phyloP scores from a whole-genome alignment of 495 filamentous ascomycete genomes.

The Aspergillus olivimuriae region DNA sequence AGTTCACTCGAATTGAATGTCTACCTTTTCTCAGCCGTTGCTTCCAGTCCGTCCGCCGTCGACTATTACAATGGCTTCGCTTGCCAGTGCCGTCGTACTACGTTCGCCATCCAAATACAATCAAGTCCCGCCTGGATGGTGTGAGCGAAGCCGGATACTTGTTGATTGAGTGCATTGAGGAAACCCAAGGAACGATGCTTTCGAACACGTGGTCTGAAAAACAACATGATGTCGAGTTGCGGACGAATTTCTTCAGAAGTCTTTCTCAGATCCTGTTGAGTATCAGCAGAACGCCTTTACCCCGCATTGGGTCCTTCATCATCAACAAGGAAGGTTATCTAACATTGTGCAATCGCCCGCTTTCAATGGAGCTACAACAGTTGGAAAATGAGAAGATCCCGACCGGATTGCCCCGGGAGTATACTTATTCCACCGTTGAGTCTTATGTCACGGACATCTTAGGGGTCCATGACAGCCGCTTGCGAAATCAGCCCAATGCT shows the following conservation, averaged over 20 bases:
- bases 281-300: slow-evolving; percentile 19
- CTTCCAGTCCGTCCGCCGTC: slow-evolving; percentile 17
- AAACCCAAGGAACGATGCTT: slow-evolving; percentile 32
- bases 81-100: slow-evolving; percentile 19
- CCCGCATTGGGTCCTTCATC: slow-evolving; percentile 31
- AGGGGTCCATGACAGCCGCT: slow-evolving; percentile 21
- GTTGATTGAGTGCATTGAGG: slow-evolving; percentile 30
- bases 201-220: slow-evolving; percentile 21
- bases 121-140: slow-evolving; percentile 2
- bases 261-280: slow-evolving; percentile 26
- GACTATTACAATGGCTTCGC: slow-evolving; percentile 15
- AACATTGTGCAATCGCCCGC: slow-evolving; percentile 26
- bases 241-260: slow-evolving; percentile 23
- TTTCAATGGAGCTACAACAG: slow-evolving; percentile 16
- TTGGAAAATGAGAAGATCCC: slow-evolving; percentile 34
- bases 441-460: slow-evolving; percentile 30
- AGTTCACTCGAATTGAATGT: slow-evolving; percentile 26
- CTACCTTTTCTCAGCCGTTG: slow-evolving; percentile 18
- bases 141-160: slow-evolving; percentile 30
- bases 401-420: slow-evolving; percentile 21
- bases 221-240: slow-evolving; percentile 12
- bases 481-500: slow-evolving; percentile 29
- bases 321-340: slow-evolving; percentile 20
- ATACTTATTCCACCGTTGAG: slow-evolving; percentile 26
- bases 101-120: slow-evolving; percentile 11